Base-by-base conservation (phyloP, 1,139 yeast species). In the Saccharomyces hybrid region DNA sequence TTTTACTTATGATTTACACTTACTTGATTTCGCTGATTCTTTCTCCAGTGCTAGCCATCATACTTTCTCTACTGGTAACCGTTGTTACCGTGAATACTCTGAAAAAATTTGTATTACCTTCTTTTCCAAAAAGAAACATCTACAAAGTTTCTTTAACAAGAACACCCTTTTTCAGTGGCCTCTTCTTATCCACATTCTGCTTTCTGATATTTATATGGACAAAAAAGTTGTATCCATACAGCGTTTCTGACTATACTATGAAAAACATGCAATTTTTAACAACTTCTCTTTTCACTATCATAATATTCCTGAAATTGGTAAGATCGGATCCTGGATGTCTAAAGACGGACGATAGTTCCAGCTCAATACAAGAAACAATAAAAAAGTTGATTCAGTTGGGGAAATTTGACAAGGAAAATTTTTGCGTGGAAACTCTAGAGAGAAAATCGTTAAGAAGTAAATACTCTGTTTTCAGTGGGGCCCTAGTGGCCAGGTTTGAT, bases 401-500 rank as follows among this genome's bases (percentile, higher is more conserved):
- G 0, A 78, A 81, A 60, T 89, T 79, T 65, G 96, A 88, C 65
- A 78, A 89, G 5, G 80, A 81, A 56, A 80, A 86, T 66, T 89
- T 88, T 65, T 88, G 96, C 68, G 79, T 88, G 47, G 78, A 85
- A 57, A 78, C 95, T 0, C 82, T 80, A 65, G 78, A 86, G 27
- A 77, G 91, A 56, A 86, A 83, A 60, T 97, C 97, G 0, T 71
- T 88, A 52, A 76, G 98, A 62, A 82, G 95, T n/a, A 85, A 80
- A 63, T 91, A 81, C 68, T 86, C 93, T 28, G 73, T 76, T 41
- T 70, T 76, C 55, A 76, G 79, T 50, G 77, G 79, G 53, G 75
- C 78, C 47, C 78, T 88, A 55, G 80, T 91, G 38, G 95, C 96
- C 0, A 76, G 86, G 57, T 89, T 85, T 66, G 98, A 91, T 67